phyloP scores from a whole-genome alignment of 1,139 yeast genomes.

The Scheffersomyces insectosa region DNA sequence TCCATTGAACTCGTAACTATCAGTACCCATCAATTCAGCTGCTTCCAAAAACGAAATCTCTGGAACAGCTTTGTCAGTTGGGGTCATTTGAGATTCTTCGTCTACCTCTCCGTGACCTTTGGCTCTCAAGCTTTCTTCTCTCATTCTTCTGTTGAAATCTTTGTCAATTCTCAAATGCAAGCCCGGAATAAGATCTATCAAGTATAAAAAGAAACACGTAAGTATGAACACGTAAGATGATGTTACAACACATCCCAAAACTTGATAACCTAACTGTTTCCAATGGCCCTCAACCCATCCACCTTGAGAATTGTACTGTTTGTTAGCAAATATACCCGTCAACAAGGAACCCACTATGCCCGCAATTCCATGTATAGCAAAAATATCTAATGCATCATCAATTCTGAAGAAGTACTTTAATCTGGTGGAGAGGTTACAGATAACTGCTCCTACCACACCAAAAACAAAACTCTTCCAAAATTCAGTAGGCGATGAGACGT shows the following conservation, averaged over 20 bases:
- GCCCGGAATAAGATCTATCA: constrained; percentile 49
- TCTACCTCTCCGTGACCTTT: constrained; percentile 10
- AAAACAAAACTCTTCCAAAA: constrained; percentile 46
- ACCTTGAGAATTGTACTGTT: constrained; percentile 34
- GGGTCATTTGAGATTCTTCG: constrained; percentile 20
- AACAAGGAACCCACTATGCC: constrained; percentile 45
- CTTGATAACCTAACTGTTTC: constrained; percentile 50
- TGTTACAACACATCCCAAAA: constrained; percentile 44
- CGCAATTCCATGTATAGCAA: constrained; percentile 48
- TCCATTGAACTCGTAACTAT: constrained; percentile 52
- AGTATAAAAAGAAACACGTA: constrained; percentile 36
- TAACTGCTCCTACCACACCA: constrained; percentile 40
- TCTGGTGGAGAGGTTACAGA: constrained; percentile 42
- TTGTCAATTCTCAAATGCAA: constrained; percentile 48
- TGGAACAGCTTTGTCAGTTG: constrained; percentile 10
- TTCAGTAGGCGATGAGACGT: constrained; percentile 34
- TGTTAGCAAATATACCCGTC: constrained; percentile 45
- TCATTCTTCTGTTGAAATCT: constrained; percentile 35
- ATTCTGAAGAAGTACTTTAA: constrained; percentile 39
- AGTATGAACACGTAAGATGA: constrained; percentile 40
- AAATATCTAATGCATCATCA: constrained; percentile 48
- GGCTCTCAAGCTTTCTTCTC: constrained; percentile 16
- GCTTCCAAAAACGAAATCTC: constrained; percentile 23
- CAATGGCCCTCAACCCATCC: constrained; percentile 54
- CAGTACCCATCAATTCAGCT: constrained; percentile 51